phyloP scores from a whole-genome alignment of 1,284 basidiomycete species.

The Tilletia indica region DNA sequence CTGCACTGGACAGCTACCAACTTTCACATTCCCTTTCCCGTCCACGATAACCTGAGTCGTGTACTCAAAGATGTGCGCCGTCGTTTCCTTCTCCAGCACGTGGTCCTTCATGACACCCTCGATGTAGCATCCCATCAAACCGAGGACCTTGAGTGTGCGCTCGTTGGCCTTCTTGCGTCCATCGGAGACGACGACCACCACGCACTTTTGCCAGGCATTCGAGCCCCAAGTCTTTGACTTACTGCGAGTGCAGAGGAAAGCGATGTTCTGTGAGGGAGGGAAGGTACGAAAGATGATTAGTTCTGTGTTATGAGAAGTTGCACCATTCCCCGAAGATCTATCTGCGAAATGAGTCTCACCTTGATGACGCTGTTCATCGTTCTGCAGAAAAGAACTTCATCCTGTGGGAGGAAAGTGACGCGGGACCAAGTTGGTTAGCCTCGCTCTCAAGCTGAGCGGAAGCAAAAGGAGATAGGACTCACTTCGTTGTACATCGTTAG shows the following conservation, averaged over 20 bases:
- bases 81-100: constrained; percentile 25
- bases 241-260: constrained; percentile 23
- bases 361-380: constrained; percentile 28
- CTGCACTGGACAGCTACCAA: constrained; percentile 26
- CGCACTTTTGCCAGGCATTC: constrained; percentile 27
- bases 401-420: not conserved
- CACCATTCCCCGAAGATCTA: no score
- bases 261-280: constrained; percentile 22
- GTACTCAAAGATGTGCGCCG: constrained; percentile 29
- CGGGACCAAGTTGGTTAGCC: not conserved
- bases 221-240: constrained; percentile 27
- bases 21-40: constrained; percentile 20
- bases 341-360: not conserved
- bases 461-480: not conserved
- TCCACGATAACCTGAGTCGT: constrained; percentile 27
- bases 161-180: constrained; percentile 28
- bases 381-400: constrained; percentile 19
- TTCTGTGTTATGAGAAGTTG: no score
- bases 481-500: constrained; percentile 31
- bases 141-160: constrained; percentile 24
- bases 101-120: constrained; percentile 24
- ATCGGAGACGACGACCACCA: constrained; percentile 27
- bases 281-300: no score
- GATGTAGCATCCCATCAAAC: constrained; percentile 23
- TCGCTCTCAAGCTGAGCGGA: not conserved